These are phyloP conservation scores for Trichophyton benhamiae DNA, from an alignment of 2,329 filamentous ascomycete species.

Conservation along the genomic window DNA sequence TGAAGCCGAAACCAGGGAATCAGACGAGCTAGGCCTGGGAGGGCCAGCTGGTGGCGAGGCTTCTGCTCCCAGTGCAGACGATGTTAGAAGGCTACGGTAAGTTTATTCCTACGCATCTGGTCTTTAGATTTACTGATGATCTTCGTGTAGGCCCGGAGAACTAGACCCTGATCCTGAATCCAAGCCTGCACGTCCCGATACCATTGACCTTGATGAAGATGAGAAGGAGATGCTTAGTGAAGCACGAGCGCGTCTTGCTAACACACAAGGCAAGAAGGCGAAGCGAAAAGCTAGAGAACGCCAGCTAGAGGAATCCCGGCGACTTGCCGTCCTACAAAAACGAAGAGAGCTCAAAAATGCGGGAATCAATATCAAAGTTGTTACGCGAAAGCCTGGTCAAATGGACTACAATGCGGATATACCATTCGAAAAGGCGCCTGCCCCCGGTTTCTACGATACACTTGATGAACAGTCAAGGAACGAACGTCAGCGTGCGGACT, in stretches of 20 bases:
- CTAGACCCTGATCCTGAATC: slow-evolving; percentile 95
- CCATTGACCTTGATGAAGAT: slow-evolving; percentile 95
- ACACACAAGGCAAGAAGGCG: slow-evolving; percentile 97
- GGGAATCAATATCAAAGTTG: slow-evolving; percentile 95
- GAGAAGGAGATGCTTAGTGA: slow-evolving; percentile 99
- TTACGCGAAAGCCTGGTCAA: slow-evolving; percentile 80
- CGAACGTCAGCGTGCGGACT: slow-evolving; percentile 69
- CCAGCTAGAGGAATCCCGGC: slow-evolving; percentile 85
- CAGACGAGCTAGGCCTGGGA: slow-evolving; percentile 64
- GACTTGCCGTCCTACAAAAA: slow-evolving; percentile 85
- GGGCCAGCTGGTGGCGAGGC: slow-evolving; percentile 81
- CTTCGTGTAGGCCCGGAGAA: slow-evolving; percentile 56
- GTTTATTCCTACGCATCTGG: slow-evolving; percentile 6
- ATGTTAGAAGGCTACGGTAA: slow-evolving; percentile 66
- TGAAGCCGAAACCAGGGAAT: slow-evolving; percentile 83
- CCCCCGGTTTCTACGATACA: slow-evolving; percentile 86
- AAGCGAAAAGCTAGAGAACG: slow-evolving; percentile 94
- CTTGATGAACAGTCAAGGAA: slow-evolving; percentile 67
- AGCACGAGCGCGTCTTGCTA: slow-evolving; percentile 86
- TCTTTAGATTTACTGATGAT: slow-evolving; percentile 9
- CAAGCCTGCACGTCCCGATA: slow-evolving; percentile 89
- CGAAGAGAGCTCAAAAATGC: slow-evolving; percentile 91
- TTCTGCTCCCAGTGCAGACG: slow-evolving; percentile 77
- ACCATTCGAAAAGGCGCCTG: slow-evolving; percentile 86
- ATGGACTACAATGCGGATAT: slow-evolving; percentile 99